These are phyloP conservation scores for Rhizopogon vesiculosus DNA, from an alignment of 768 basidiomycete species.

Conservation along the genomic window DNA sequence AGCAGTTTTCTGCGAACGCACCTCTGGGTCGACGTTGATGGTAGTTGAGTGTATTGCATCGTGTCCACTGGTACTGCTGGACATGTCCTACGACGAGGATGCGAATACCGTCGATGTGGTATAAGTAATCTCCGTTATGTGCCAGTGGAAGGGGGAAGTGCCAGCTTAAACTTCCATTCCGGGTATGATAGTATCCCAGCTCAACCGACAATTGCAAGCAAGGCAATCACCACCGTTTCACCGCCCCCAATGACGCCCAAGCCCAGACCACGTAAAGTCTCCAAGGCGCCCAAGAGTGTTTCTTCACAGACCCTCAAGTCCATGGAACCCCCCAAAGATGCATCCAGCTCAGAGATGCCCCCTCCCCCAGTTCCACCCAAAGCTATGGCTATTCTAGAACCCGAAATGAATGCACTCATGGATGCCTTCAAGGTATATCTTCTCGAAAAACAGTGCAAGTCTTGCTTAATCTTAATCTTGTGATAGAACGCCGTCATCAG, in stretches of 20 bases:
- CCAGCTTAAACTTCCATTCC: slow-evolving; percentile 18
- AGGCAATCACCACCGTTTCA: too few relatives aligned
- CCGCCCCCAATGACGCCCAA: slow-evolving; percentile 39
- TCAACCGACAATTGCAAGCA: too few relatives aligned
- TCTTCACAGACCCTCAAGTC: slow-evolving; percentile 6
- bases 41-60: slow-evolving; percentile 11
- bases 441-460: not conserved
- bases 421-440: slow-evolving; percentile 51
- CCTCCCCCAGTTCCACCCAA: slow-evolving; percentile 45
- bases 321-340: slow-evolving; percentile 24
- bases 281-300: slow-evolving; percentile 16
- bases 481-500: slow-evolving; percentile 59
- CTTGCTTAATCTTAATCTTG: not conserved
- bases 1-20: not conserved
- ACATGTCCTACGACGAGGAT: slow-evolving; percentile 12
- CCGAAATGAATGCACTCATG: slow-evolving; percentile 59
- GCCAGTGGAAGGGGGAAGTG: not conserved
- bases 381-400: slow-evolving; percentile 45
- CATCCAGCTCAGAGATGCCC: slow-evolving; percentile 38
- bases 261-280: slow-evolving; percentile 30
- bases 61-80: slow-evolving; percentile 9
- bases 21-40: not conserved
- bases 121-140: too few relatives aligned
- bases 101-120: too few relatives aligned
- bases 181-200: slow-evolving; percentile 1